Evolutionary conservation across 345 rosid genomes (phyloP).

Genomic region (Populus nigra): DNA sequence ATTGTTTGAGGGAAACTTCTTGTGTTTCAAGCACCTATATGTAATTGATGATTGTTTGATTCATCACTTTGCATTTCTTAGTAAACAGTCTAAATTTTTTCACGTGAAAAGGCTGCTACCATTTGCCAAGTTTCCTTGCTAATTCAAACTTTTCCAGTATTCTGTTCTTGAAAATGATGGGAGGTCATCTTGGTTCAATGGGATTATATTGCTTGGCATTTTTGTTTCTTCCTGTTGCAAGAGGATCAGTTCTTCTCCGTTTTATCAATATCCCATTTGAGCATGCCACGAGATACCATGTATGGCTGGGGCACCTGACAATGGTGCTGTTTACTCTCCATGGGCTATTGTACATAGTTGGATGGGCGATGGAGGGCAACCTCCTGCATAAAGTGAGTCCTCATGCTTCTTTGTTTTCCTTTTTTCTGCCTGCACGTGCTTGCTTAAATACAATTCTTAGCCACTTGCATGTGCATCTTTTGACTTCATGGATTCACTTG

Average conservation of each 20-base stretch:
- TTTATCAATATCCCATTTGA: slow-evolving; percentile 80
- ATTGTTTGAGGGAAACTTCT: not conserved
- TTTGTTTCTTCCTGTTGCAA: slow-evolving; percentile 75
- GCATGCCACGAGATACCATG: slow-evolving; percentile 86
- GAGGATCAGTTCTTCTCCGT: slow-evolving; percentile 87
- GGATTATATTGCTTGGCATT: slow-evolving; percentile 70
- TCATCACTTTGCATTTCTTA: not conserved
- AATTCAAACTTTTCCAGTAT: slow-evolving; percentile 31
- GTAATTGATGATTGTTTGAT: not conserved
- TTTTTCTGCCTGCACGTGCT: not conserved
- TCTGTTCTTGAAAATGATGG: slow-evolving; percentile 45
- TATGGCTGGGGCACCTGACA: slow-evolving; percentile 90
- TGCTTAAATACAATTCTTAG: not conserved
- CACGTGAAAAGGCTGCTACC: not conserved
- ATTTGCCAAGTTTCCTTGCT: slow-evolving; percentile 13
- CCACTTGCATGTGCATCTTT: not conserved
- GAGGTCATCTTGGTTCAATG: slow-evolving; percentile 61
- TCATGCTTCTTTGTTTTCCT: not conserved
- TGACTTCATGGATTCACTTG: too few relatives aligned
- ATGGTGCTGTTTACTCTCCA: slow-evolving; percentile 77
- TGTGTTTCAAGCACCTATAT: not conserved
- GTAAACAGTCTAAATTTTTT: slow-evolving; percentile 3
- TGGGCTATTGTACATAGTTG: slow-evolving; percentile 60
- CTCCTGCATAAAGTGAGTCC: slow-evolving; percentile 56
- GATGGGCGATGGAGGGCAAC: slow-evolving; percentile 56